phyloP scores from a whole-genome alignment of 1,284 basidiomycete genomes.

The Phellopilus nigrolimitatus region DNA sequence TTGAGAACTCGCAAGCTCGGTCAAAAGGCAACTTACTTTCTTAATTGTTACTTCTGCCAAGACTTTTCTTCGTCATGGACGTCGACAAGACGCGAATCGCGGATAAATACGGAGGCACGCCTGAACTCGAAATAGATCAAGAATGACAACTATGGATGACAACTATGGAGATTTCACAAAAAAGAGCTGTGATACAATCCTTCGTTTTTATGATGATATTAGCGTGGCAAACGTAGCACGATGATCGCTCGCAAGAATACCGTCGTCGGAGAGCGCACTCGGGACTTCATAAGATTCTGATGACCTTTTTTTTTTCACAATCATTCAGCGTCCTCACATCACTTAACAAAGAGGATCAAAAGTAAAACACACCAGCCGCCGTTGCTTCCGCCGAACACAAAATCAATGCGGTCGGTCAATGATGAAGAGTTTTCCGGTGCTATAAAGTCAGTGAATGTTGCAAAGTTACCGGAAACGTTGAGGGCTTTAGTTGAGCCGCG shows the following conservation, averaged over 20 bases:
- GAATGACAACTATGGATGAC: background rate
- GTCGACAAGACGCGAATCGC: no score
- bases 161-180: background rate
- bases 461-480: slow-evolving; percentile 43
- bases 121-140: no score
- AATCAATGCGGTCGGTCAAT: slow-evolving; percentile 45
- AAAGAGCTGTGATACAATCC: background rate
- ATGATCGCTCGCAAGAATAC: slow-evolving; percentile 53
- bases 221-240: slow-evolving; percentile 41
- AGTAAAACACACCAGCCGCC: slow-evolving; percentile 41
- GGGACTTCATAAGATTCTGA: slow-evolving; percentile 37
- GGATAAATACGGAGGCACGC: no score
- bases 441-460: slow-evolving; percentile 52
- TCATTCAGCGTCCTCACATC: slow-evolving; percentile 1
- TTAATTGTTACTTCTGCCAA: no score
- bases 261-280: slow-evolving; percentile 45
- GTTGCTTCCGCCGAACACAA: slow-evolving; percentile 47
- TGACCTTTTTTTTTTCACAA: slow-evolving; percentile 29
- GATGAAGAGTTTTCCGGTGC: slow-evolving; percentile 34
- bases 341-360: background rate
- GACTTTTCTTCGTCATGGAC: no score
- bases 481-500: slow-evolving; percentile 39
- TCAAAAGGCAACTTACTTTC: no score
- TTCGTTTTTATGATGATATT: no score
- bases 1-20: no score